Conservation (phyloP, 2,329 filamentous ascomycete species). For the Arthrobotrys conoides region DNA sequence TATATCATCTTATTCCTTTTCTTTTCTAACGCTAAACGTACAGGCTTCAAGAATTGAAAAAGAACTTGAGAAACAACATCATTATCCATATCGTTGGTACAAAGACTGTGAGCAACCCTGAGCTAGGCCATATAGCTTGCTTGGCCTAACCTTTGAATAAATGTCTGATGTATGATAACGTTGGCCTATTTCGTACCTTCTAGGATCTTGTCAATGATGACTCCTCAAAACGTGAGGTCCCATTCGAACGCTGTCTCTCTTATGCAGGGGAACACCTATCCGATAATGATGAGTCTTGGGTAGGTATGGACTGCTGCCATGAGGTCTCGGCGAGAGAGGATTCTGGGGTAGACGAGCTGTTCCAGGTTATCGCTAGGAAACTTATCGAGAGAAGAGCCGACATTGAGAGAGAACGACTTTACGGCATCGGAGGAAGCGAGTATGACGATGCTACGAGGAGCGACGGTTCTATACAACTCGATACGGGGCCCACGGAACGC, state of each 20-base stretch:
- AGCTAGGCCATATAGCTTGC: neutral
- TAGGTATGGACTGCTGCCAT: conserved; percentile 96
- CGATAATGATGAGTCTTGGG: conserved; percentile 69
- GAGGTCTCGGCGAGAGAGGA: conserved; percentile 81
- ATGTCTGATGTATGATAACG: neutral
- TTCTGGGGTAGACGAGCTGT: conserved; percentile 91
- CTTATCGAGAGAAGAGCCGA: conserved; percentile 75
- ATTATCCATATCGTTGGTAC: conserved; percentile 76
- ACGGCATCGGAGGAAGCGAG: conserved; percentile 48
- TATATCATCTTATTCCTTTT: conserved; percentile 13
- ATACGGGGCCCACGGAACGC: conserved; percentile 36
- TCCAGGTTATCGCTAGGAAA: conserved; percentile 89
- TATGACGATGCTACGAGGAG: conserved; percentile 52
- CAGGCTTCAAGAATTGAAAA: conserved; percentile 65
- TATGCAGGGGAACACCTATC: conserved; percentile 76
- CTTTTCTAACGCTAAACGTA: conserved; percentile 36
- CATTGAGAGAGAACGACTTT: conserved; percentile 62
- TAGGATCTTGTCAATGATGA: conserved; percentile 87
- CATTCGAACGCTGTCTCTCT: conserved; percentile 94
- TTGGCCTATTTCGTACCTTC: neutral
- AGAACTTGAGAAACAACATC: conserved; percentile 64
- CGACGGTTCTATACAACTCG: conserved; percentile 49
- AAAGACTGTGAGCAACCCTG: conserved; percentile 72
- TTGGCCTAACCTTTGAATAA: neutral
- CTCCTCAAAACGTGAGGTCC: conserved; percentile 82